phyloP scores from a whole-genome alignment of 352 stramenopile species.

The Blastocystis sp. region DNA sequence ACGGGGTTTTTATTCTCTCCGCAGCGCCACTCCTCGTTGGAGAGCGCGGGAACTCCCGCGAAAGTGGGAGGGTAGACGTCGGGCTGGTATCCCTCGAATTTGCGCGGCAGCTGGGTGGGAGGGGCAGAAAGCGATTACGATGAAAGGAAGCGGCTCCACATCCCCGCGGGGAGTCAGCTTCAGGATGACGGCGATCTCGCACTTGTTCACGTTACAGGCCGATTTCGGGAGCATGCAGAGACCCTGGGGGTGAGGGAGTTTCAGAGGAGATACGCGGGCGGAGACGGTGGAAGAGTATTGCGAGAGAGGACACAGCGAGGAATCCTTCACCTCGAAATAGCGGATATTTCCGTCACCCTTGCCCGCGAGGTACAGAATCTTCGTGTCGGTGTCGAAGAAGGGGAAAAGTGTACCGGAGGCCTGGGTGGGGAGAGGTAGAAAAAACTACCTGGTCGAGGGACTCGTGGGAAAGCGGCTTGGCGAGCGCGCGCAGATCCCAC shows the following conservation, averaged over 20 bases:
- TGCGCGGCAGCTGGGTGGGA: conserved; percentile 69
- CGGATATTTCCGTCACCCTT: conserved; percentile 97
- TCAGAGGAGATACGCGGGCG: conserved; percentile 58
- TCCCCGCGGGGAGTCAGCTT: conserved; percentile 84
- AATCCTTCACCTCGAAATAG: conserved; percentile 92
- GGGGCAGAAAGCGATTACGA: conserved; percentile 63
- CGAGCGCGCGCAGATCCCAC: conserved; percentile 74
- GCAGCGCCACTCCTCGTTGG: conserved; percentile 83
- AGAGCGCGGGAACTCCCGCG: conserved; percentile 81
- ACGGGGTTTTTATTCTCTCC: conserved; percentile 82
- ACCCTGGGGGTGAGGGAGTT: conserved; percentile 74
- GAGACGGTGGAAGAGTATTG: conserved; percentile 84
- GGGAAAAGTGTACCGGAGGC: conserved; percentile 95
- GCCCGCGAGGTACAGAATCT: conserved; percentile 90
- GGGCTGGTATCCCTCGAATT: conserved; percentile 96
- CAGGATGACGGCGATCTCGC: conserved; percentile 84
- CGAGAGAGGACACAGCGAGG: conserved; percentile 77
- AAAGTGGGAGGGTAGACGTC: conserved; percentile 95
- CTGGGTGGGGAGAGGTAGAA: conserved; percentile 88
- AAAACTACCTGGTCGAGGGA: conserved; percentile 76
- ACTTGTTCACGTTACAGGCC: conserved; percentile 89
- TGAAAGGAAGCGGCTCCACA: conserved; percentile 85
- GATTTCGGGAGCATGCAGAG: conserved; percentile 96
- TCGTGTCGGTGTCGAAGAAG: conserved; percentile 94
- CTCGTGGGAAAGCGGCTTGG: conserved; percentile 41